These are phyloP conservation scores for Tuber brumale DNA, from an alignment of 495 filamentous ascomycete species.

Conservation along the genomic window DNA sequence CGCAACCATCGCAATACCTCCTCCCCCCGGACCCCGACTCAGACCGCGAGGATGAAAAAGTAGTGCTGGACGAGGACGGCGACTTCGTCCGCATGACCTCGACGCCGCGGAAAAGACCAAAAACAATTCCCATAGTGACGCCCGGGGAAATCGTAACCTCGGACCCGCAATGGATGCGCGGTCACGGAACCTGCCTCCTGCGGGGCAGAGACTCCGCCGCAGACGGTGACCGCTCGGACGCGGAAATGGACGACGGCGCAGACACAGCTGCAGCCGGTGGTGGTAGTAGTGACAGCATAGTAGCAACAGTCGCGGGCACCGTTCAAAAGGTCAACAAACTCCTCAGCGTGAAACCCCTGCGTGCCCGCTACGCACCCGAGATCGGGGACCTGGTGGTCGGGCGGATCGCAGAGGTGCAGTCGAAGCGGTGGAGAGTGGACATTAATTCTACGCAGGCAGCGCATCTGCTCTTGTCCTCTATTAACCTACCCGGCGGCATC, in stretches of 20 bases:
- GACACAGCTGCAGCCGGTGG: not conserved
- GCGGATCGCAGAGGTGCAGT: slow-evolving; percentile 84
- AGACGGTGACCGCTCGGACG: not conserved
- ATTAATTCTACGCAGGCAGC: slow-evolving; percentile 78
- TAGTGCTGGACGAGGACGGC: slow-evolving; percentile 51
- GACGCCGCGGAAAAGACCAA: slow-evolving; percentile 46
- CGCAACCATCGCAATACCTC: slow-evolving; percentile 45
- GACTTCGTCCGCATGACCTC: slow-evolving; percentile 53
- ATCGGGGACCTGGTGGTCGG: slow-evolving; percentile 94
- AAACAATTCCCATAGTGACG: slow-evolving; percentile 59
- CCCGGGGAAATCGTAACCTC: slow-evolving; percentile 82
- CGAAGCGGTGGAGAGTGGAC: slow-evolving; percentile 87
- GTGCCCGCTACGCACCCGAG: slow-evolving; percentile 89
- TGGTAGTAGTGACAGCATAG: slow-evolving; percentile 53
- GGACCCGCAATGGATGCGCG: slow-evolving; percentile 95
- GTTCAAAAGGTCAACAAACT: slow-evolving; percentile 91
- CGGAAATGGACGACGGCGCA: slow-evolving; percentile 12
- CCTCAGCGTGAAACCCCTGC: slow-evolving; percentile 77
- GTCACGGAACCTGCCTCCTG: slow-evolving; percentile 43
- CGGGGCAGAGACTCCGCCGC: not conserved
- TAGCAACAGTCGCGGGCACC: slow-evolving; percentile 79
- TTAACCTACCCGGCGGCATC: slow-evolving; percentile 92
- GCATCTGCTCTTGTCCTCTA: slow-evolving; percentile 71
- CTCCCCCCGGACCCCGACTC: slow-evolving; percentile 43
- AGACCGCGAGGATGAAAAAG: slow-evolving; percentile 43